Percentiles rank a stretch among this genome's conserved stretches.
Evolutionary conservation across 2,329 filamentous ascomycete species (phyloP).

Genomic region (Fusarium nematophilum): DNA sequence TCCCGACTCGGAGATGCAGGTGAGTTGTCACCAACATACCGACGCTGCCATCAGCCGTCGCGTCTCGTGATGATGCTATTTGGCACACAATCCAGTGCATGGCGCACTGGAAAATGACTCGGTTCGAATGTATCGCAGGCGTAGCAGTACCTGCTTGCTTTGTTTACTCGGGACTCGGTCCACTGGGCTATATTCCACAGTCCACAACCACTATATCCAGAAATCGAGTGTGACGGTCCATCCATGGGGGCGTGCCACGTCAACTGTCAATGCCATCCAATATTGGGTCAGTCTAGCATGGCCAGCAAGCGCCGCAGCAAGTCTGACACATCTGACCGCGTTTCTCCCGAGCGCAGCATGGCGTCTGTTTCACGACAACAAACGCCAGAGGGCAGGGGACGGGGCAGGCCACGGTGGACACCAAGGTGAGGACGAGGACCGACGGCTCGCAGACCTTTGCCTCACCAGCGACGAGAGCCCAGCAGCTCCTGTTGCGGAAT

Average conservation of each 20-base stretch:
- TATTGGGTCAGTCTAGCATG: conserved; percentile 11
- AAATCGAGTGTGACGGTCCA: background rate
- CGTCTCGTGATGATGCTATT: conserved; percentile 30
- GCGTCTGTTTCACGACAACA: conserved; percentile 31
- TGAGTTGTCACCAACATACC: conserved; percentile 36
- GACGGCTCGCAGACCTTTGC: background rate
- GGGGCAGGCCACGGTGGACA: too few relatives aligned
- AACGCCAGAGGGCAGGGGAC: background rate
- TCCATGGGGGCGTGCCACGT: conserved; percentile 37
- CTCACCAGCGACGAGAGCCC: background rate
- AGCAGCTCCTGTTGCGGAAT: background rate
- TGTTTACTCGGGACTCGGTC: background rate
- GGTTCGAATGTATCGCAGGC: conserved; percentile 6
- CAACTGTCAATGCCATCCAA: conserved; percentile 31
- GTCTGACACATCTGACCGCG: conserved; percentile 22
- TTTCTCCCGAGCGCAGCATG: conserved; percentile 10
- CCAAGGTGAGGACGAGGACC: too few relatives aligned
- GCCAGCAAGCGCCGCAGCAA: conserved; percentile 11
- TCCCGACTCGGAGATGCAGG: conserved; percentile 23
- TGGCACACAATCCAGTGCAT: conserved; percentile 12
- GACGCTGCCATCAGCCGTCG: conserved; percentile 13
- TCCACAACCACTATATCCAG: background rate
- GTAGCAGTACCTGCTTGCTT: conserved; percentile 20
- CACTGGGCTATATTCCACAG: background rate
- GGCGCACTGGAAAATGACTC: background rate